phyloP scores from a whole-genome alignment of 192 early-diverging fungal genomes.

The Glomus cerebriforme region DNA sequence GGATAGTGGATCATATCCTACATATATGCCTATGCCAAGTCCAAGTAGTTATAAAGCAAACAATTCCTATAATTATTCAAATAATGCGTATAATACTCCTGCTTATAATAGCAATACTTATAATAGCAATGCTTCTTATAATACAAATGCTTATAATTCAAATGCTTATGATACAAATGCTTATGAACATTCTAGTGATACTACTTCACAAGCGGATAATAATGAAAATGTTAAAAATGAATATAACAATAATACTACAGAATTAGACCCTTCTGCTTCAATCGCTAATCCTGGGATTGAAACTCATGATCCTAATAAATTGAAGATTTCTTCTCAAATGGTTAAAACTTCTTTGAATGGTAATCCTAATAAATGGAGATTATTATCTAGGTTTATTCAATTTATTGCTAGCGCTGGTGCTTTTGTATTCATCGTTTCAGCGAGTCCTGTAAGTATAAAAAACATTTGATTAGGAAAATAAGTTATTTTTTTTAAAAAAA shows the following conservation, averaged over 20 bases:
- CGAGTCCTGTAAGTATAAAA: background rate
- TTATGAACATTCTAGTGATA: background rate
- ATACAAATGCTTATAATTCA: too few species aligned
- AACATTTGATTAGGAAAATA: background rate
- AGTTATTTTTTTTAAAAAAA: background rate
- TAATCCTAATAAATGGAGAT: background rate
- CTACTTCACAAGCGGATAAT: background rate
- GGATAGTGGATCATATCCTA: background rate
- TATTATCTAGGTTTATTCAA: constrained; percentile 7
- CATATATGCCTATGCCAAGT: background rate
- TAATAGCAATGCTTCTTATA: background rate
- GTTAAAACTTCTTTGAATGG: background rate
- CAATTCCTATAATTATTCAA: background rate
- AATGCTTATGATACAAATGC: background rate
- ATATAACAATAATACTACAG: background rate
- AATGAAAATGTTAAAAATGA: background rate
- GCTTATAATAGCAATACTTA: background rate
- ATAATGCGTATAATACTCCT: background rate
- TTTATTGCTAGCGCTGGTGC: constrained; percentile 4
- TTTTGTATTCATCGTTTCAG: background rate
- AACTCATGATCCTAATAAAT: constrained; percentile 2
- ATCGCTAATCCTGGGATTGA: constrained; percentile 1
- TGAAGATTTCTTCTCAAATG: background rate
- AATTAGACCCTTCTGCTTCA: too few species aligned
- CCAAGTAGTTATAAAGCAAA: background rate